Base-by-base conservation (phyloP, 2,329 filamentous ascomycete species). In the Fusarium sp. region DNA sequence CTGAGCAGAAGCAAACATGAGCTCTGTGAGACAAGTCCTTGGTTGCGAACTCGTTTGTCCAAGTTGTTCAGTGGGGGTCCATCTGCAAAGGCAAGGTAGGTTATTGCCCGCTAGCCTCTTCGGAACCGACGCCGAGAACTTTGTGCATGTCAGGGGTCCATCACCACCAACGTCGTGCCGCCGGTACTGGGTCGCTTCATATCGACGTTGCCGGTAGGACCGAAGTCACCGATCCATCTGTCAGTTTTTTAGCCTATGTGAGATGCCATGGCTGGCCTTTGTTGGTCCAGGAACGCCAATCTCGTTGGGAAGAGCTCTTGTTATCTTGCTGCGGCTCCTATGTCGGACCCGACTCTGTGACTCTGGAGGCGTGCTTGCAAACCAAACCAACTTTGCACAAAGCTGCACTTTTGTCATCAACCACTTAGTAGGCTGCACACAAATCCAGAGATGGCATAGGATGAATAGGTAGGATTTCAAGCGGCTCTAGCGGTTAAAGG, bases 1-100 rank as follows among this genome's bases (percentile, higher is more conserved):
- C 60, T 27, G 20, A 30, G 4, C 56, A 74, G 58, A 71, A 73
- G 57, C 52, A 73, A 71, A 61, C 38, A 73, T 54, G 9, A 57
- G 32, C 40, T 40, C 38, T 59, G 45, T 43, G 37, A 10, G 57
- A 45, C 57, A 14, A 15, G 37, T 45, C 35, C 37, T 22, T 45
- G 47, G 27, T 60, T 62, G 32, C 25, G 59, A 47, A 62, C 30
- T 45, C 43, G 37, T 62, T 47, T 61, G n/a, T 47, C 40, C n/a
- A 61, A 30, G 43, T 30, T 62, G 30, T 35, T 52, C 15, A 20
- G 47, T 52, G 59, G 63, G 27, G 63, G 27, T 43, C 68, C 40
- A 61, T 61, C 68, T 67, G 62, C 45, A 68, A 22, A 52, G 40
- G 54, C 14, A 25, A 59, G 70, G 66, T 63, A 73, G 62, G 60